These are phyloP conservation scores for Zea luxurians DNA, from an alignment of 176 grass and related monocot species.

Conservation along the genomic window DNA sequence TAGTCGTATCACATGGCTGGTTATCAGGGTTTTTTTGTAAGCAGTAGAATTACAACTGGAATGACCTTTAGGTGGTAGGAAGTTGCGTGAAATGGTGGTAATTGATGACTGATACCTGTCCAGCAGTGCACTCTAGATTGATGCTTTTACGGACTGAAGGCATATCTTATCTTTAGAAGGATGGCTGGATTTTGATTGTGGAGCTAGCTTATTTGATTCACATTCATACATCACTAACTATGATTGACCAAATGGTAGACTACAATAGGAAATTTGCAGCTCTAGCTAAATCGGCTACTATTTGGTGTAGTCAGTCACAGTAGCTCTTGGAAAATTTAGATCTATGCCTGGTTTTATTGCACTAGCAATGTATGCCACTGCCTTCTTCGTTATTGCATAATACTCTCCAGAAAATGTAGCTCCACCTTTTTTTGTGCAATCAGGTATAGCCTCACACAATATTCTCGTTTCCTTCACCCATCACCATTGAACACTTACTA, in stretches of 20 bases:
- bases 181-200: neutral
- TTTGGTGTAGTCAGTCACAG: neutral
- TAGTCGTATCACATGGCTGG: neutral
- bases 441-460: neutral
- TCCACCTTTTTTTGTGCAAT: neutral
- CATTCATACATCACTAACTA: neutral
- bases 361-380: neutral
- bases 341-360: neutral
- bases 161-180: conserved; percentile 27
- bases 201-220: conserved; percentile 15
- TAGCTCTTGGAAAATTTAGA: conserved; percentile 7
- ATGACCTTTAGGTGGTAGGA: conserved; percentile 7
- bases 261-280: neutral
- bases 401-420: neutral
- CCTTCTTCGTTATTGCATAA: neutral
- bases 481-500: neutral
- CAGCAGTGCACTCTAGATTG: neutral
- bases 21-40: conserved; percentile 11
- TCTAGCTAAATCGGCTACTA: conserved; percentile 11
- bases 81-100: conserved; percentile 8
- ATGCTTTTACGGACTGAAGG: conserved; percentile 1
- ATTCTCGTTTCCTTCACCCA: neutral
- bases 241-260: neutral
- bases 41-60: conserved; percentile 15
- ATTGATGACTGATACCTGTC: neutral